Base-by-base conservation (phyloP, 148 eudicot species). In the Nepenthes gracilis region DNA sequence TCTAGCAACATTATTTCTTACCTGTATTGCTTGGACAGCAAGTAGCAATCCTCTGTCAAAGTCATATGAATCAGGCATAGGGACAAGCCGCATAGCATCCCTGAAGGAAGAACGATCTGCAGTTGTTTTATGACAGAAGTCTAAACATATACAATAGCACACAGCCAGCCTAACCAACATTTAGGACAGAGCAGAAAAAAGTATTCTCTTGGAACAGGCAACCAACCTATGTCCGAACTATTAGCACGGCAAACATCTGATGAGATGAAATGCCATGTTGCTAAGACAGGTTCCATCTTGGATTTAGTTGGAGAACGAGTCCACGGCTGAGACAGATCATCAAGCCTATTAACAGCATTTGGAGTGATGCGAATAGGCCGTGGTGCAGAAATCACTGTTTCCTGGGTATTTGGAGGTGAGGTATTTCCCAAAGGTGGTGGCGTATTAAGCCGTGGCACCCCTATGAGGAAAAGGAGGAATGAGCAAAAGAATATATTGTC, bases 41-140 rank as follows among this genome's bases (percentile, higher is more conserved):
- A 93, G 97, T 72, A 93, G 95, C 83, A 93, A 75, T 61, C 99
- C 95, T 72, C 99, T 85, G 67, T 93, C 99, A 61, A 93, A 74
- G 70, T 93, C 99, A 73, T 82, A 93, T 54, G 99, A 93, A 74
- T 93, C 99, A 72, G 95, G 95, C 95, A 93, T 89, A 67, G 99
- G 92, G 75, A 85, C 99, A 82, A 89, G 99, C 73, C 79, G 91
- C 73, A 86, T 80, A 64, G 74, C 72, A 70, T 77, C 85, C 92
- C 92, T 83, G 87, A 81, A 86, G 83, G 86, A 84, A 69, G 81
- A 78, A 66, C 86, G 83, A 69, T 87, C 99, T 93, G 99, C 75
- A 66, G 78, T 77, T 81, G 88, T 75, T 82, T 85, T 82, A 88
- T 82, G 87, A 82, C 76, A 82, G 71, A 75, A 80, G 72, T 72